Evolutionary conservation across 352 stramenopile species (phyloP).

Genomic region (Phytophthora pseudosyringae): DNA sequence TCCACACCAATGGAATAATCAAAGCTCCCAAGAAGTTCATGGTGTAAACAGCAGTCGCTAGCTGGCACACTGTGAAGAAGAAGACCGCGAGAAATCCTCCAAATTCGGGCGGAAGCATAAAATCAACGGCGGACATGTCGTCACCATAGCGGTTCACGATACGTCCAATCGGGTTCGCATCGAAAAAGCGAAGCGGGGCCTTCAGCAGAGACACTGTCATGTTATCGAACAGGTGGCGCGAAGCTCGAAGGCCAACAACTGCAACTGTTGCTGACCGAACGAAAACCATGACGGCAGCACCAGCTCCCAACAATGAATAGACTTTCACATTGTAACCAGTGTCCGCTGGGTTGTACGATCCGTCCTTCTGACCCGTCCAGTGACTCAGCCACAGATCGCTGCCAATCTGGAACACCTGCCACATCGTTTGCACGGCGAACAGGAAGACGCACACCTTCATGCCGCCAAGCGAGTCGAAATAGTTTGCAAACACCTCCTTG

Average conservation of each 20-base stretch:
- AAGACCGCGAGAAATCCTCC: conserved; percentile 59
- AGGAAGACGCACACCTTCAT: conserved; percentile 28
- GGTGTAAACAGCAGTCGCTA: conserved; percentile 76
- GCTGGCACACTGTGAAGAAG: conserved; percentile 73
- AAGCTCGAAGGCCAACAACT: conserved; percentile 37
- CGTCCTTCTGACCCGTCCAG: conserved; percentile 41
- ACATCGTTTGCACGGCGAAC: conserved; percentile 27
- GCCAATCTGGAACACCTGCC: conserved; percentile 42
- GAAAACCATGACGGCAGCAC: conserved; percentile 38
- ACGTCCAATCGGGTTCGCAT: conserved; percentile 89
- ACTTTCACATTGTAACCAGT: conserved; percentile 35
- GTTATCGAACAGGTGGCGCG: conserved; percentile 77
- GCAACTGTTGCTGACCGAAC: conserved; percentile 35
- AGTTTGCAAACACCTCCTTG: conserved; percentile 41
- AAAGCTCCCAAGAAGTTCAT: conserved; percentile 81
- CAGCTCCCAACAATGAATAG: conserved; percentile 34
- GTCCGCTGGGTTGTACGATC: conserved; percentile 19
- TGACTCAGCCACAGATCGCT: conserved; percentile 43
- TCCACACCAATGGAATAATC: conserved; percentile 80
- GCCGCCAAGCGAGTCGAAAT: conserved; percentile 53
- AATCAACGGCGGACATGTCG: conserved; percentile 90
- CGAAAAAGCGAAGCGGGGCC: conserved; percentile 92
- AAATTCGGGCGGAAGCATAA: conserved; percentile 51
- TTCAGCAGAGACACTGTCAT: conserved; percentile 85
- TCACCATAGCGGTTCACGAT: conserved; percentile 90